Percentiles rank a stretch among this genome's conserved stretches.
Evolutionary conservation across 805 yeast genomes (phyloP).

Genomic region (Metschnikowia proteae): DNA sequence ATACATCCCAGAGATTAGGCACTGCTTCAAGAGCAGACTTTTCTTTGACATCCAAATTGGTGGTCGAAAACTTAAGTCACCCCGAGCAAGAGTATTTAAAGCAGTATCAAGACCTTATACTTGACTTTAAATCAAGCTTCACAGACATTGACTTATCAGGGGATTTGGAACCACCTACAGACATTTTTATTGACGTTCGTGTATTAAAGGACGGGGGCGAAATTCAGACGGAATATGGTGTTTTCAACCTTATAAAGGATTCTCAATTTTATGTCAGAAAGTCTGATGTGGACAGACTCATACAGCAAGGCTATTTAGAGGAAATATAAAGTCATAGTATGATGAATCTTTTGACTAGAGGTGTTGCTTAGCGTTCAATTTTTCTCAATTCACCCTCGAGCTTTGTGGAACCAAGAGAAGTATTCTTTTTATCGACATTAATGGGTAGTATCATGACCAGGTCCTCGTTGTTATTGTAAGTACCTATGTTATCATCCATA

Average conservation of each 20-base stretch:
- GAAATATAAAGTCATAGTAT: constrained; percentile 41
- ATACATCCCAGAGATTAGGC: constrained; percentile 2
- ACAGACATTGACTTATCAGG: constrained; percentile 86
- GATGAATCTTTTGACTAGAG: background rate
- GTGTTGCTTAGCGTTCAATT: background rate
- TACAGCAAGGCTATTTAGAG: constrained; percentile 90
- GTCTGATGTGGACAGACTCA: constrained; percentile 88
- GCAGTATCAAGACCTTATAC: constrained; percentile 64
- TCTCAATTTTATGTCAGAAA: constrained; percentile 93
- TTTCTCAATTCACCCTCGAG: constrained; percentile 44
- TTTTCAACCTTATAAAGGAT: constrained; percentile 85
- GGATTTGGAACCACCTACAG: constrained; percentile 84
- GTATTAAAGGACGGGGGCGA: constrained; percentile 95
- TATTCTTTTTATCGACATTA: constrained; percentile 65
- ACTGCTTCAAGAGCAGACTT: background rate
- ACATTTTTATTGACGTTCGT: constrained; percentile 89
- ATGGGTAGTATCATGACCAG: constrained; percentile 59
- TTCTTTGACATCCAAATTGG: constrained; percentile 15
- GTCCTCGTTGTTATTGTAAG: constrained; percentile 41
- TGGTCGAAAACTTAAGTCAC: constrained; percentile 57
- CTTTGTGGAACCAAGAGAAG: constrained; percentile 59
- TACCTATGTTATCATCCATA: constrained; percentile 57
- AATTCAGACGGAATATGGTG: constrained; percentile 95
- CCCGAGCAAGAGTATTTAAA: constrained; percentile 76
- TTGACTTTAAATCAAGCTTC: constrained; percentile 73